Conservation (phyloP, 331 rosid species). For the Quercus lobata region DNA sequence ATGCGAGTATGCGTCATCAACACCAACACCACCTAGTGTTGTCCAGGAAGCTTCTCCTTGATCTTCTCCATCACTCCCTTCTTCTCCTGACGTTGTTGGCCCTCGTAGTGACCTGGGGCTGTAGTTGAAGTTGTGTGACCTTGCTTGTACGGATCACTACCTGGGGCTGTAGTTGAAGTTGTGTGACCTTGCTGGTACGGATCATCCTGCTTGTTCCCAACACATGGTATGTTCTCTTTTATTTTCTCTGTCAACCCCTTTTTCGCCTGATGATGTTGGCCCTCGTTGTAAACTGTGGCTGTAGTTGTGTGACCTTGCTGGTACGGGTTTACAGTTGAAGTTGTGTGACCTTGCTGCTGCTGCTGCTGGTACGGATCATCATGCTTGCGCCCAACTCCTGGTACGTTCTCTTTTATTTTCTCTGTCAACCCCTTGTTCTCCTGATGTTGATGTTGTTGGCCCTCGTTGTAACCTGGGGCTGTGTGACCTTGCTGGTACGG, state of each 20-base stretch:
- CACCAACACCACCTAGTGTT: not conserved
- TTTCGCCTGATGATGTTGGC: conserved; percentile 1
- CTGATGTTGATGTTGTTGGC: not conserved
- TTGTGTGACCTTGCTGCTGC: no score
- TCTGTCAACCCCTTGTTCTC: conserved; percentile 16
- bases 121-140: conserved; percentile 11
- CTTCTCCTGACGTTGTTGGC: conserved; percentile 8
- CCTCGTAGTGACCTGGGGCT: not conserved
- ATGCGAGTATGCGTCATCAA: no score
- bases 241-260: conserved; percentile 13
- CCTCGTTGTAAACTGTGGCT: not conserved
- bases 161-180: conserved; percentile 20
- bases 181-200: not conserved
- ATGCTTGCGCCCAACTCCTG: not conserved
- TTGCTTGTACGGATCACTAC: not conserved
- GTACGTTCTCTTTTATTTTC: not conserved
- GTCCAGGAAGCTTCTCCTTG: conserved; percentile 37
- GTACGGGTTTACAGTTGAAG: not conserved
- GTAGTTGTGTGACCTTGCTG: no score
- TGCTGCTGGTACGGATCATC: no score
- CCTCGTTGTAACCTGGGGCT: not conserved
- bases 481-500: no score
- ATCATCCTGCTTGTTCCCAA: not conserved
- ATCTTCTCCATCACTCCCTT: conserved; percentile 34
- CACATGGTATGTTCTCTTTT: no score